Percentiles rank a stretch among this genome's conserved stretches.
phyloP scores from a whole-genome alignment of 257 asterid genomes.

The Solanum rostratum region DNA sequence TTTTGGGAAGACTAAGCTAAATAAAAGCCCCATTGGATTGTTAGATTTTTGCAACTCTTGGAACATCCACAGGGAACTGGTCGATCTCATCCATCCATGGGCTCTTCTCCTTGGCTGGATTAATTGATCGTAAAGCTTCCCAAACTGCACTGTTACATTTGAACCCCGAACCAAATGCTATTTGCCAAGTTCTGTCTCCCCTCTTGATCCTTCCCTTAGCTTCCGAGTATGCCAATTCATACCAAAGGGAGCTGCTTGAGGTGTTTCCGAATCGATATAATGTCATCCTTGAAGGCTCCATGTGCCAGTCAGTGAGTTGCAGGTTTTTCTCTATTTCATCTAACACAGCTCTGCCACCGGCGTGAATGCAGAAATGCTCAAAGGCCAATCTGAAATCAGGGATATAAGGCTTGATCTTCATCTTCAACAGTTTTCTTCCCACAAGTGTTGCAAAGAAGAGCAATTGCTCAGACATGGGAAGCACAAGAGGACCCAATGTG shows the following conservation, averaged over 20 bases:
- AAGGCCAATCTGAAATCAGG: slow-evolving; percentile 22
- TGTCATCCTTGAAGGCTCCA: slow-evolving; percentile 29
- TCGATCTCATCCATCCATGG: slow-evolving; percentile 25
- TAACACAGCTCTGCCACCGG: slow-evolving; percentile 4
- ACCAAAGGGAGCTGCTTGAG: slow-evolving; percentile 17
- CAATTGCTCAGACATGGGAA: neutral
- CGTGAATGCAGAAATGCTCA: slow-evolving; percentile 25
- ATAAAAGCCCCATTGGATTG: neutral
- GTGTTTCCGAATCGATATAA: slow-evolving; percentile 22
- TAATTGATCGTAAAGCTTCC: slow-evolving; percentile 18
- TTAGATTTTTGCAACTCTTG: slow-evolving; percentile 8
- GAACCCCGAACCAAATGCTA: slow-evolving; percentile 26
- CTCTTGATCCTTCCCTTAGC: slow-evolving; percentile 24
- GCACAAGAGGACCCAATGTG: neutral
- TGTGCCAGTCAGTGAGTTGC: slow-evolving; percentile 19
- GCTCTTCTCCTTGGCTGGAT: slow-evolving; percentile 22
- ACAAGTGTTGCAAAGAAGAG: neutral
- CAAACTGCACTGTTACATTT: slow-evolving; percentile 28
- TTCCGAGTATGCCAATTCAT: slow-evolving; percentile 9
- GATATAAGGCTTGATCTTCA: slow-evolving; percentile 22
- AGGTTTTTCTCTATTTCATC: slow-evolving; percentile 21
- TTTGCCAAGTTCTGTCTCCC: slow-evolving; percentile 26
- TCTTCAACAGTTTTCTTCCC: slow-evolving; percentile 10
- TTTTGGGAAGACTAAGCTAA: neutral
- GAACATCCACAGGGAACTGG: slow-evolving; percentile 21